These are phyloP conservation scores for Suhomyces faveliae DNA, from an alignment of 805 yeast species.

Conservation along the genomic window DNA sequence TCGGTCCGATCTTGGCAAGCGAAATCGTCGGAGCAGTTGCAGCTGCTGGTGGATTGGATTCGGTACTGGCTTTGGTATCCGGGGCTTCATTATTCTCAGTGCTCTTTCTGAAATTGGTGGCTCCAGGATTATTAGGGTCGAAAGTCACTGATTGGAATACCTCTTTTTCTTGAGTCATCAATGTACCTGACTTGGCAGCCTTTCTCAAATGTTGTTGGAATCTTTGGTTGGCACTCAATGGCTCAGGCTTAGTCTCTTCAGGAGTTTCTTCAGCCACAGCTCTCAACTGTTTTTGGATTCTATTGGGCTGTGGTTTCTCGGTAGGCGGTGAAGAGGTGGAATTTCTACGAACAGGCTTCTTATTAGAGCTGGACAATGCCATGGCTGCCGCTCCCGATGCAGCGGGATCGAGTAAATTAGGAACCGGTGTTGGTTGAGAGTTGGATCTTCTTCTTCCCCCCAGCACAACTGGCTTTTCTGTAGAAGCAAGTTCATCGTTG, in stretches of 20 bases:
- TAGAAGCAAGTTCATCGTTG: slow-evolving; percentile 9
- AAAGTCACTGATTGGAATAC: slow-evolving; percentile 35
- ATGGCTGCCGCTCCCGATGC: slow-evolving; percentile 38
- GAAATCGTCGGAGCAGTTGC: slow-evolving; percentile 1
- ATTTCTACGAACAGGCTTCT: slow-evolving; percentile 11
- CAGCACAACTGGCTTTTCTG: slow-evolving; percentile 9
- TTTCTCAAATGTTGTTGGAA: slow-evolving; percentile 38
- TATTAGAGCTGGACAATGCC: slow-evolving; percentile 24
- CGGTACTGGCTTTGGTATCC: not conserved
- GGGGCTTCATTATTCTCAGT: slow-evolving; percentile 1
- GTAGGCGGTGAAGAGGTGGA: slow-evolving; percentile 1
- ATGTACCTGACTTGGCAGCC: slow-evolving; percentile 37
- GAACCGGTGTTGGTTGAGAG: slow-evolving; percentile 29
- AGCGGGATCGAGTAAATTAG: not conserved
- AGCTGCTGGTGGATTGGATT: not conserved
- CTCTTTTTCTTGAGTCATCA: slow-evolving; percentile 39
- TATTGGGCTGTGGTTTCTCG: slow-evolving; percentile 9
- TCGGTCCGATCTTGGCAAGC: slow-evolving; percentile 6
- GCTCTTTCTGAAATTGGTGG: slow-evolving; percentile 11
- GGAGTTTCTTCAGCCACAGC: slow-evolving; percentile 21
- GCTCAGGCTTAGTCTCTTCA: not conserved
- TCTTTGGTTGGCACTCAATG: slow-evolving; percentile 37
- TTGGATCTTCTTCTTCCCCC: slow-evolving; percentile 33
- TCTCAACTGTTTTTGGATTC: slow-evolving; percentile 14
- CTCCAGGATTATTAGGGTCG: slow-evolving; percentile 39